These are phyloP conservation scores for Sugiyamaella japonica DNA, from an alignment of 1,139 yeast genomes.

Conservation along the genomic window DNA sequence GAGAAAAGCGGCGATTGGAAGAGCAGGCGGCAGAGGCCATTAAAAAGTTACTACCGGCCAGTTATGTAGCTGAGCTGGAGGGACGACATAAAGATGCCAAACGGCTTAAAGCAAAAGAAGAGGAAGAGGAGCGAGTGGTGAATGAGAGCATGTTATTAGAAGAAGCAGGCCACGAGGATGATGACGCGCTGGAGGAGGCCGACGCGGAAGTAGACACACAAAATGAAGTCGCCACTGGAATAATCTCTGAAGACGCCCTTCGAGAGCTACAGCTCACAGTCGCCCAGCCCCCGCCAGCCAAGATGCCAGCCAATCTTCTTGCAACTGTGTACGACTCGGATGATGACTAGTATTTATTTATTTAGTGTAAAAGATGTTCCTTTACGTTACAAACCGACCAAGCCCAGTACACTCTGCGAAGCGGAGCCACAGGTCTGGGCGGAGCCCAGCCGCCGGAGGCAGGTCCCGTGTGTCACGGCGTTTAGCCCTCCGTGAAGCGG, in stretches of 20 bases:
- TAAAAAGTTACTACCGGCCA: conserved; percentile 37
- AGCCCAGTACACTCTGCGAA: no score
- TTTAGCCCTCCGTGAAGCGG: no score
- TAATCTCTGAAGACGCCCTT: conserved; percentile 8
- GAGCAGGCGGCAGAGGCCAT: conserved; percentile 46
- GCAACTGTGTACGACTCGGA: conserved; percentile 8
- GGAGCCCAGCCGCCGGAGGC: no score
- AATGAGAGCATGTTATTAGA: conserved; percentile 5
- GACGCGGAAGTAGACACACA: neutral
- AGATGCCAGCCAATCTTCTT: conserved; percentile 1
- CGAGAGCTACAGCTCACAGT: conserved; percentile 5
- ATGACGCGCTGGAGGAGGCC: neutral
- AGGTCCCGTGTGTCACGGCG: no score
- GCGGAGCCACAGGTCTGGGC: no score
- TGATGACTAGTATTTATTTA: conserved; percentile 4
- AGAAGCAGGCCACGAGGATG: neutral
- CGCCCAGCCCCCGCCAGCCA: neutral
- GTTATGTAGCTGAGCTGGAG: conserved; percentile 34
- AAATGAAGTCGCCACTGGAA: neutral
- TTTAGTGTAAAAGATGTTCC: neutral
- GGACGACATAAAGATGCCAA: conserved; percentile 25
- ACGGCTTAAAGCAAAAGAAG: conserved; percentile 9
- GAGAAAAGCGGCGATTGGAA: conserved; percentile 45
- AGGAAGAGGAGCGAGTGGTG: conserved; percentile 1
- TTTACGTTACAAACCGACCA: no score